Base-by-base conservation (phyloP, 2,329 filamentous ascomycete genomes). In the Pseudocercospora ulei region DNA sequence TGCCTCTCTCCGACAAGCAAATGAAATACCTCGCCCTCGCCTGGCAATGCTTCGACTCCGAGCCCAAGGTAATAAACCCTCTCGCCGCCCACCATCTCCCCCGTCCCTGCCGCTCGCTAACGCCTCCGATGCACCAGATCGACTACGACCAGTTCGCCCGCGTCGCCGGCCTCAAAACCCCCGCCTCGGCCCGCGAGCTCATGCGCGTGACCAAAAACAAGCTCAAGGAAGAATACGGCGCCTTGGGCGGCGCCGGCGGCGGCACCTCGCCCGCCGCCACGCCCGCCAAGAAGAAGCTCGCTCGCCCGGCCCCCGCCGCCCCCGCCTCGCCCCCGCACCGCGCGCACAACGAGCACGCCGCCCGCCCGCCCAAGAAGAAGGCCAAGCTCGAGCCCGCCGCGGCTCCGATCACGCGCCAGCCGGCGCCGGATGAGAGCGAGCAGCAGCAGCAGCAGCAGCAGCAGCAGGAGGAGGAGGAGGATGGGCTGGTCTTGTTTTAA, bases 121-220 rank as follows among this genome's bases (percentile, higher is more conserved):
- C 13, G 6, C 7, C 16, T 3, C 8, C 8, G 12, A 9, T 13
- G 13, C 12, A 7, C 18, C 40, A 59, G 56, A 55, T 60, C 52
- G 53, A 60, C 51, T 59, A 54, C 44, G 48, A 49, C 17, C 56
- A 56, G 43, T 58, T 59, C 51, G 42, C 43, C 42, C 14, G 37
- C 14, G 41, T 59, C 43, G 51, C 54, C 26, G 46, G 47, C 41
- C 52, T 56, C 44, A 47, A 48, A 19, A 45, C 48, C 24, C 39
- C 50, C 28, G 29, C 38, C 33, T 56, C 50, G 18, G 57, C 56
- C 24, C 49, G 53, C 40, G 57, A 60, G 43, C 47, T 56, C 39
- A 47, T 60, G 48, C 56, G 57, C 41, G 50, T 56, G 5, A 56
- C 55, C 28, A 60, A 59, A 46, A 58, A 58, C 36, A 60, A 58